A percentile compares a stretch with the other conserved stretches of the same genome.
phyloP scores from a whole-genome alignment of 202 grass and related monocot genomes.

The Zizania palustris region DNA sequence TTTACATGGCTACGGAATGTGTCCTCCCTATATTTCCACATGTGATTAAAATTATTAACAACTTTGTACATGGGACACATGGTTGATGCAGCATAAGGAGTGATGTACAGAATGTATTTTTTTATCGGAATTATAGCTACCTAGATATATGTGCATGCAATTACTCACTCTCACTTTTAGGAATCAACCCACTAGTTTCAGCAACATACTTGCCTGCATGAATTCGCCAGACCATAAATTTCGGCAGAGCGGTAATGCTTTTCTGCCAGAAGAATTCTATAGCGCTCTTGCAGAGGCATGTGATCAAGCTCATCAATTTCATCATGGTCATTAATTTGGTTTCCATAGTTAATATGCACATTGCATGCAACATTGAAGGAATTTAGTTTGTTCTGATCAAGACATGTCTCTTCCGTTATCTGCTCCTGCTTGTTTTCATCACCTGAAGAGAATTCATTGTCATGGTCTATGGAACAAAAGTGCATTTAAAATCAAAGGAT shows the following conservation, averaged over 20 bases:
- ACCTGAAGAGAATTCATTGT: conserved; percentile 31
- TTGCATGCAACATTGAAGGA: conserved; percentile 11
- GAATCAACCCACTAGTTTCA: conserved; percentile 35
- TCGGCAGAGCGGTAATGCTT: conserved; percentile 29
- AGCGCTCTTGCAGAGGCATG: conserved; percentile 52
- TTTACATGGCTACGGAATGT: background rate
- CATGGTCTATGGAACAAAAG: conserved; percentile 3
- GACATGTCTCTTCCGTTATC: background rate
- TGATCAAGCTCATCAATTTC: conserved; percentile 52
- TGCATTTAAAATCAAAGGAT: background rate
- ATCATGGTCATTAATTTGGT: conserved; percentile 3
- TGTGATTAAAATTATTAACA: background rate
- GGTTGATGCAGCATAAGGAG: background rate
- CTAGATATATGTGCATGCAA: conserved; percentile 31
- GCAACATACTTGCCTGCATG: conserved; percentile 16
- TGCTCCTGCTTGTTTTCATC: background rate
- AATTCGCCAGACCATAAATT: background rate
- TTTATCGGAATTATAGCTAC: conserved; percentile 7
- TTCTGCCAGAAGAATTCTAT: conserved; percentile 39
- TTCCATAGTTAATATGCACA: background rate
- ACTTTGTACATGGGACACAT: background rate
- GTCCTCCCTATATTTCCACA: background rate
- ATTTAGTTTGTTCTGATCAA: conserved; percentile 33
- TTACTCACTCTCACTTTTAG: conserved; percentile 44
- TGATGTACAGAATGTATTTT: background rate